These are phyloP conservation scores for Cutaneotrichosporon arboriforme DNA, from an alignment of 1,284 basidiomycete species.

Conservation along the genomic window DNA sequence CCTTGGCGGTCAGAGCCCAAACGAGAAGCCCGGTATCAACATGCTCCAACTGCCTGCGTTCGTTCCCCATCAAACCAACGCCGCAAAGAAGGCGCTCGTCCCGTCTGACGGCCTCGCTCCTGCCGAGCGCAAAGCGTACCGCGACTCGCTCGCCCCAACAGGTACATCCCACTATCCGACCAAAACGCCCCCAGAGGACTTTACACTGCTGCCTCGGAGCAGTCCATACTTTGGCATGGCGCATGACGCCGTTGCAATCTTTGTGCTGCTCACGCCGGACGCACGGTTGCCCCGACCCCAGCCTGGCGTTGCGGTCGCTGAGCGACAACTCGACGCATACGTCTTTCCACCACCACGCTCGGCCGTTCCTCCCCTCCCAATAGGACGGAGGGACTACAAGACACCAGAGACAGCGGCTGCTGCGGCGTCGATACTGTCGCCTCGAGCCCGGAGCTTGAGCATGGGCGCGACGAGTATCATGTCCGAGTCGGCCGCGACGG, in stretches of 20 bases:
- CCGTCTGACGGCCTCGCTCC: slow-evolving; percentile 51
- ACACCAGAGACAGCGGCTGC: slow-evolving; percentile 29
- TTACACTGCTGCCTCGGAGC: slow-evolving; percentile 64
- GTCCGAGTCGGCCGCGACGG: slow-evolving; percentile 2
- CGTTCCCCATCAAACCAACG: slow-evolving; percentile 10
- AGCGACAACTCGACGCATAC: slow-evolving; percentile 47
- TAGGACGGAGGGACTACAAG: slow-evolving; percentile 42
- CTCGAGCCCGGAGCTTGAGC: no score
- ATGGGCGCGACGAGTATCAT: no score
- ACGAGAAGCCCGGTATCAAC: slow-evolving; percentile 62
- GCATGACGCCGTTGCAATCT: slow-evolving; percentile 66
- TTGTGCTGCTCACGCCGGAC: slow-evolving; percentile 49
- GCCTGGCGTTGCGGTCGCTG: slow-evolving; percentile 31
- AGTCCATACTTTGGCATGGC: slow-evolving; percentile 66
- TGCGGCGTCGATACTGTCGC: no score
- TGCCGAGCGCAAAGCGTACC: slow-evolving; percentile 60
- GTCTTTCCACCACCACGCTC: slow-evolving; percentile 49
- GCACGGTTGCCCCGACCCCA: slow-evolving; percentile 24
- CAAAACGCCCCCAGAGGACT: slow-evolving; percentile 65
- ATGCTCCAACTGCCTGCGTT: slow-evolving; percentile 68
- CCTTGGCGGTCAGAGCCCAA: slow-evolving; percentile 64
- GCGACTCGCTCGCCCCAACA: slow-evolving; percentile 57
- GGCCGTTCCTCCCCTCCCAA: slow-evolving; percentile 30
- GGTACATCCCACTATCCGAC: slow-evolving; percentile 62
- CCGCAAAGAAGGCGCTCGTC: not conserved